Base-by-base conservation (phyloP, 169 alveolate species). In the Eimeria maxima region DNA sequence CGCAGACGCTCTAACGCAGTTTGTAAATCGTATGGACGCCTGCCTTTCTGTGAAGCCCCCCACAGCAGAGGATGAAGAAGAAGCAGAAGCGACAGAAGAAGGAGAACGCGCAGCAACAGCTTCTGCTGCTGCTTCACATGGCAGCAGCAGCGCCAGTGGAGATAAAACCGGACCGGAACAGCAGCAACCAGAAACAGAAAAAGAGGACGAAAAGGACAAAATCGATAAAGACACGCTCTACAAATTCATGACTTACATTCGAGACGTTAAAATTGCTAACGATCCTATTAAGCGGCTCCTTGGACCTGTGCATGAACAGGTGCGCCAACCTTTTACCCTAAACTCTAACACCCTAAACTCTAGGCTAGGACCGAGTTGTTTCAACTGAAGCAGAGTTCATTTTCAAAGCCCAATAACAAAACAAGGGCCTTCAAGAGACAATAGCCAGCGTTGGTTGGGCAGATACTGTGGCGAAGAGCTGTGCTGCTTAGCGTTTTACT, bases 201-300 rank as follows among this genome's bases (percentile, higher is more conserved):
- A 18, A 29, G 55, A 73, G 55, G 53, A 7, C 18, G 38, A 33
- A 73, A 98, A 98, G 50, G 96, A 96, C 74, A 97, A 96, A 67
- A 97, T 95, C 81, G 97, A 98, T 74, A 96, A 97, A 97, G 98
- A 98, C 76, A 80, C 97, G 24, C 98, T 98, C 14, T 98, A 98
- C 98, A 97, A 94, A 89, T 98, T 98, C 89, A 98, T 98, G 99
- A 98, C 98, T 42, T 98, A 98, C 95, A 97, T 99, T 38, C 97
- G 99, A 44, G 99, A 98, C 84, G 99, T 98, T n/a, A 98, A 98
- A 90, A 97, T 98, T 93, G 98, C 98, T 83, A 96, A 95, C 86
- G 98, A 97, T 47, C 97, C 98, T 57, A 95, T 98, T 78, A 97
- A 97, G 76, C 96, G 95, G 38, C 97, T 98, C 29, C 97, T 98